These are phyloP conservation scores for Aspergillus phoenicis DNA, from an alignment of 2,329 filamentous ascomycete genomes.

Conservation along the genomic window DNA sequence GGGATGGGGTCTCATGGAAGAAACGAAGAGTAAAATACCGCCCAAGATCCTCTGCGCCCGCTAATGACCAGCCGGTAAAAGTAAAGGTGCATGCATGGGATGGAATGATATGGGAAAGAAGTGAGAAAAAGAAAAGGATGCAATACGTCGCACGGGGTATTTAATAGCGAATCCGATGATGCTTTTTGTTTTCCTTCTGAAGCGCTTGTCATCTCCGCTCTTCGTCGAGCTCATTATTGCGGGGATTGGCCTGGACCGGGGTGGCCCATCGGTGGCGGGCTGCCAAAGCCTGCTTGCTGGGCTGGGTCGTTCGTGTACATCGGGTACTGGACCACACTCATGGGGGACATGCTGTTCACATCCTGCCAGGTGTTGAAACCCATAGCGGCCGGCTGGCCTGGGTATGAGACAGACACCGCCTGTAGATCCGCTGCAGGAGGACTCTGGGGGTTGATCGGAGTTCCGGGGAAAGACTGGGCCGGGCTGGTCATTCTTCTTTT, in stretches of 20 bases:
- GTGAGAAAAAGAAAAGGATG: conserved; percentile 16
- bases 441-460: conserved; percentile 28
- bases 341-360: conserved; percentile 31
- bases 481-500: conserved; percentile 44
- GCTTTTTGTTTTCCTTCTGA: not conserved
- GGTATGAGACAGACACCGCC: conserved; percentile 35
- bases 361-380: conserved; percentile 34
- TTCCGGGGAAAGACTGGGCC: conserved; percentile 28
- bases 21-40: conserved; percentile 31
- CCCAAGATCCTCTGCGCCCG: conserved; percentile 41
- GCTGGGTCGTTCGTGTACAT: conserved; percentile 34
- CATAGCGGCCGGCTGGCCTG: conserved; percentile 31
- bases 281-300: conserved; percentile 31
- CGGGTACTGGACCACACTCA: conserved; percentile 38
- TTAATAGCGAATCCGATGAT: conserved; percentile 12
- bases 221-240: conserved; percentile 20
- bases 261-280: conserved; percentile 36
- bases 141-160: conserved; percentile 19
- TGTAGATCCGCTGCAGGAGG: conserved; percentile 32
- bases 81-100: conserved; percentile 28
- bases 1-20: conserved; percentile 13
- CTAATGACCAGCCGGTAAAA: conserved; percentile 41
- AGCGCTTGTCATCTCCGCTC: conserved; percentile 1
- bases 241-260: conserved; percentile 31
- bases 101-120: conserved; percentile 17